These are phyloP conservation scores for Arachnomyces sp. DNA, from an alignment of 2,329 filamentous ascomycete genomes.

Conservation along the genomic window DNA sequence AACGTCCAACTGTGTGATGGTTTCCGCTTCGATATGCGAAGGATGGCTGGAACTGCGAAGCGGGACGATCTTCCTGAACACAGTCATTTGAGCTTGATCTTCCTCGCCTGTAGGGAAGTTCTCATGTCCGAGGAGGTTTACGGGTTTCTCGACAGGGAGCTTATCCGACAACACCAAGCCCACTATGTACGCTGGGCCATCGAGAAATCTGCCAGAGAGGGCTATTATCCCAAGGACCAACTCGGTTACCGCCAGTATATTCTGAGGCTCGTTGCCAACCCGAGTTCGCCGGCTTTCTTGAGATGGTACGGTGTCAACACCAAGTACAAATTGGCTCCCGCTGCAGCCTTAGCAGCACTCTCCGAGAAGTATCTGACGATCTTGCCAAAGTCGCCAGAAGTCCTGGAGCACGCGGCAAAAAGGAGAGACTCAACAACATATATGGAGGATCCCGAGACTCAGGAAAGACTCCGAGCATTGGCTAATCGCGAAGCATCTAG, in stretches of 20 bases:
- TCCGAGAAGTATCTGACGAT: conserved; percentile 30
- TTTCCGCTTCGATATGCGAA: conserved; percentile 20
- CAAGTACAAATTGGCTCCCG: conserved; percentile 23
- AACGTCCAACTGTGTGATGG: conserved; percentile 28
- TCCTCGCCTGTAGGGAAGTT: conserved; percentile 25
- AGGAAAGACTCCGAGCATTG: conserved; percentile 13
- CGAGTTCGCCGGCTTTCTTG: conserved; percentile 15
- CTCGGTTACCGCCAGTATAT: conserved; percentile 24
- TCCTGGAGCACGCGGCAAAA: conserved; percentile 4
- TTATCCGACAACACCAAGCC: conserved; percentile 24
- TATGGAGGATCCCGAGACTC: conserved; percentile 13
- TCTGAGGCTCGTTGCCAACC: conserved; percentile 16
- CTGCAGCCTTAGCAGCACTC: conserved; percentile 22
- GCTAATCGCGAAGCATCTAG: conserved; percentile 27
- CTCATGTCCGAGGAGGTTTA: conserved; percentile 24
- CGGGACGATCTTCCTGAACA: conserved; percentile 22
- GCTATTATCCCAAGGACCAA: conserved; percentile 18
- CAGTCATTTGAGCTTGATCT: conserved; percentile 26
- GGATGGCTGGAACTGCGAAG: conserved; percentile 8
- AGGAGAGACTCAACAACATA: conserved; percentile 13
- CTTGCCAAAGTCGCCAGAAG: conserved; percentile 9
- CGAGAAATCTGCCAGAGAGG: conserved; percentile 10
- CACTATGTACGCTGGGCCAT: conserved; percentile 20
- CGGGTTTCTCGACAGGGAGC: conserved; percentile 16
- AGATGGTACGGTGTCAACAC: conserved; percentile 26